Percentiles rank a stretch among this genome's conserved stretches.
phyloP scores from a whole-genome alignment of 164 flowering plant species.

The Platanus orientalis region DNA sequence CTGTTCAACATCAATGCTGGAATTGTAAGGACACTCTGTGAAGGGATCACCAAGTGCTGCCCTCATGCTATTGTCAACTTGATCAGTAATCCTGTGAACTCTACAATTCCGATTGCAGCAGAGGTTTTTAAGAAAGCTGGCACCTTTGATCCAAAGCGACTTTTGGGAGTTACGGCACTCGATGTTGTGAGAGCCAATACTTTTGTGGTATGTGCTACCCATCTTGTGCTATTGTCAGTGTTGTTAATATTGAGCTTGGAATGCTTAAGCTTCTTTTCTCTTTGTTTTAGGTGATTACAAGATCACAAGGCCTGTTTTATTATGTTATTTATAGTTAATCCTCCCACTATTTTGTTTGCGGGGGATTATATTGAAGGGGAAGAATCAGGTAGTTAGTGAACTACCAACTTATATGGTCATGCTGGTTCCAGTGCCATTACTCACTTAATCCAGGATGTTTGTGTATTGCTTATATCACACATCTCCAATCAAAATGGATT shows the following conservation, averaged over 20 bases:
- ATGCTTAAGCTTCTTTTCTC: not conserved
- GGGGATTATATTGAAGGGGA: not conserved
- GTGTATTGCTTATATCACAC: not conserved
- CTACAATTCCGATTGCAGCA: conserved; percentile 80
- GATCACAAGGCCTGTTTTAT: not conserved
- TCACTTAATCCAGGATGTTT: not conserved
- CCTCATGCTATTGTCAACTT: conserved; percentile 71
- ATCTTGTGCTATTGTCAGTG: not conserved
- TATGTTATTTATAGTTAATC: not conserved
- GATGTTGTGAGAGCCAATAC: conserved; percentile 87
- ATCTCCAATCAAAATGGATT: not conserved
- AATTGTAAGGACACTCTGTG: conserved; percentile 84
- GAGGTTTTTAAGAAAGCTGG: conserved; percentile 86
- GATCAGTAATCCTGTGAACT: conserved; percentile 81
- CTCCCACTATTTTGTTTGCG: not conserved
- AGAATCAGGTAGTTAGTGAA: not conserved
- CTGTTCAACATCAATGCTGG: conserved; percentile 97
- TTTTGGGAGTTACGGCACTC: conserved; percentile 73
- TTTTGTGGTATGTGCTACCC: conserved; percentile 58
- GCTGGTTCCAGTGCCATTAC: not conserved
- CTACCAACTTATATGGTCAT: not conserved
- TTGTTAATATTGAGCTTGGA: not conserved
- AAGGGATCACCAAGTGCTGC: conserved; percentile 86
- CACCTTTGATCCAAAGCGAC: conserved; percentile 63
- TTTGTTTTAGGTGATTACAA: not conserved